Base-by-base conservation (phyloP, 495 filamentous ascomycete species). In the Neurospora pannonica region DNA sequence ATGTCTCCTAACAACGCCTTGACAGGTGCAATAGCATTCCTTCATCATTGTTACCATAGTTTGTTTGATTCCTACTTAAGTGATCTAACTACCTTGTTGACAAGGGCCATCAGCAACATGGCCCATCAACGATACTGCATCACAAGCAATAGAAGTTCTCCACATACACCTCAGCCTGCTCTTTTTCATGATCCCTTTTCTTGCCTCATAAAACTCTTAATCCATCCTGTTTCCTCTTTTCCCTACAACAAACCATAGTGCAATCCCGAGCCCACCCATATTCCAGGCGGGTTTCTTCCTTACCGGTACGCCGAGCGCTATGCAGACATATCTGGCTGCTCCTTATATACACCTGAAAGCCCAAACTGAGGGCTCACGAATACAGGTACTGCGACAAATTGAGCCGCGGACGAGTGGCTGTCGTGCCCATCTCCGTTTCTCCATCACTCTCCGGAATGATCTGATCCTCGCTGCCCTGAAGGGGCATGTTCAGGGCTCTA, bases 381-480 rank as follows among this genome's bases (percentile, higher is more conserved):
- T 90, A 91, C 42, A 85, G 81, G 76, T 89, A 91, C 71, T 82
- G 83, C 38, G 88, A 84, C 54, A 92, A 78, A 77, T 91, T 81
- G 62, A 90, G 78, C 24, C 82, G 74, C 39, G 81, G 72, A 21
- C 38, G 76, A 2, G 79, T 36, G 9, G 31, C 39, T 1, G 73
- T 54, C 60, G 21, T 76, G 13, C 34, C 79, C 42, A 86, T 84
- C 1, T 89, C 86, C 10, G 79, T 78, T 73, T 91, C 89, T 11
- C 84, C 90, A 43, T 93, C 91, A 75, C 91, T 93, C 71, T 91
- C 87, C 0, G 92, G 91, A 4, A 92, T 80, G 21, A 97, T 86
- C 62, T 90, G 81, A 76, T 97, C 93, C 79, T 97, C 93, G 77
- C 93, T 95, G 1, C 93, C 93, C 70, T 67, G 54, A 34, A 87